Evolutionary conservation across 2,329 filamentous ascomycete species (phyloP).

Genomic region (Fusarium albidum): DNA sequence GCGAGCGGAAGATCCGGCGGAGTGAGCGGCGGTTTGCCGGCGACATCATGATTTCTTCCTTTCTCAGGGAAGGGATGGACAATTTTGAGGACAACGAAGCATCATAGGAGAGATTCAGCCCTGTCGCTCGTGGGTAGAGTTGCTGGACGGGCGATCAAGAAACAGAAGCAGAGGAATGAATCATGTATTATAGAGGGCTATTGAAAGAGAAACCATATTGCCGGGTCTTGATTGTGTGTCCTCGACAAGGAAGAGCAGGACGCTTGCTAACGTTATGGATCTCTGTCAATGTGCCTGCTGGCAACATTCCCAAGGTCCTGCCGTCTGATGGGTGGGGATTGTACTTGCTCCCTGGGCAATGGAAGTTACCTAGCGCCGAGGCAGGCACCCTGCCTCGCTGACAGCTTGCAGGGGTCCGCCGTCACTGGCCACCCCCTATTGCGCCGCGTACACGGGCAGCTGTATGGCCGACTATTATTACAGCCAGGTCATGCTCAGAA

Average conservation of each 20-base stretch:
- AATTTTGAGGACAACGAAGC: conserved; percentile 29
- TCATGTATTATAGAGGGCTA: neutral
- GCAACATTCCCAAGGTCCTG: neutral
- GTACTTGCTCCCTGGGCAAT: too few relatives aligned
- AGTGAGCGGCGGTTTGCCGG: conserved; percentile 44
- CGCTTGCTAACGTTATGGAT: neutral
- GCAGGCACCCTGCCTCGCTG: too few relatives aligned
- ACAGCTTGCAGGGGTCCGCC: too few relatives aligned
- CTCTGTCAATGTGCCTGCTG: neutral
- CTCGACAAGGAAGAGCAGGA: neutral
- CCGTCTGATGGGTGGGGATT: neutral
- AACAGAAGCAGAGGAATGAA: neutral
- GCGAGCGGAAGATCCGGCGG: conserved; percentile 49
- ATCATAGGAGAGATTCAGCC: conserved; percentile 23
- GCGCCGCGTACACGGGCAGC: too few relatives aligned
- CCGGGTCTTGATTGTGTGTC: neutral
- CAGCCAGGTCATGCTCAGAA: too few relatives aligned
- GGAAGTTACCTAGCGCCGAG: too few relatives aligned
- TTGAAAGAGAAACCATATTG: conserved; percentile 4
- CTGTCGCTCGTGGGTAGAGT: conserved; percentile 1
- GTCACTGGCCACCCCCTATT: too few relatives aligned
- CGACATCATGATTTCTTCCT: conserved; percentile 43
- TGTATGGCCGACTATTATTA: too few relatives aligned
- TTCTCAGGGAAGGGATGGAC: conserved; percentile 20
- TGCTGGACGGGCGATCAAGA: neutral